phyloP scores from a whole-genome alignment of 495 filamentous ascomycete genomes.

The Neurospora sp. region DNA sequence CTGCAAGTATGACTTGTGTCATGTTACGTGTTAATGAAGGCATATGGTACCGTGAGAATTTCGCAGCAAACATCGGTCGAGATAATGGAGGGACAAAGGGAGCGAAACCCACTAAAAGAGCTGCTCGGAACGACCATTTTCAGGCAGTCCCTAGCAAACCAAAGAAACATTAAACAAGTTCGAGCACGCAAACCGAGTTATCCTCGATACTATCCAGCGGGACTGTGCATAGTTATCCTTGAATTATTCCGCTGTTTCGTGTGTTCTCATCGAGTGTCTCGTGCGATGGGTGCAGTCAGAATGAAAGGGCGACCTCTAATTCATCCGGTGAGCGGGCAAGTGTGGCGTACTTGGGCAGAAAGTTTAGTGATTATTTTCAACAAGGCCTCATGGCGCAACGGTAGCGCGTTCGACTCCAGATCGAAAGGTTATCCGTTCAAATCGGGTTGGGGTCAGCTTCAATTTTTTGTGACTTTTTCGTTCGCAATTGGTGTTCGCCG shows the following conservation, averaged over 20 bases:
- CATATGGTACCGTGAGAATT: not conserved
- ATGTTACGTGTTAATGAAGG: not conserved
- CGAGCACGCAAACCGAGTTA: not conserved
- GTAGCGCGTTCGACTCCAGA: not conserved
- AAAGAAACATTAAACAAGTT: not conserved
- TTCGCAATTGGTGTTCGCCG: not conserved
- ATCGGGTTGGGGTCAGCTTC: not conserved
- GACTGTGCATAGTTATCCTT: not conserved
- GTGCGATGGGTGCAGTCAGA: not conserved
- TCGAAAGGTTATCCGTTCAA: not conserved
- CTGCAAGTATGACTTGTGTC: not conserved
- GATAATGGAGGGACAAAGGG: not conserved
- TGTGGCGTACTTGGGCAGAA: fast-evolving
- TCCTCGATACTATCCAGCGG: not conserved
- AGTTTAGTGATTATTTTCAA: not conserved
- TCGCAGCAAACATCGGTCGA: not conserved
- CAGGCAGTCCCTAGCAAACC: not conserved
- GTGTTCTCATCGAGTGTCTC: not conserved
- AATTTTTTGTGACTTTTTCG: not conserved
- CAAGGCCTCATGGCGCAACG: not conserved
- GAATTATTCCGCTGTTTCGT: not conserved
- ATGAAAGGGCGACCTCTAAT: not conserved
- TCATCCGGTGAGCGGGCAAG: fast-evolving
- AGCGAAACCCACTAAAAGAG: not conserved
- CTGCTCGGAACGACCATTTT: not conserved